Evolutionary conservation across 106 monocot genomes (phyloP), one percentile per base, ranked within the genome.

Genomic region (Ottelia alismoides): DNA sequence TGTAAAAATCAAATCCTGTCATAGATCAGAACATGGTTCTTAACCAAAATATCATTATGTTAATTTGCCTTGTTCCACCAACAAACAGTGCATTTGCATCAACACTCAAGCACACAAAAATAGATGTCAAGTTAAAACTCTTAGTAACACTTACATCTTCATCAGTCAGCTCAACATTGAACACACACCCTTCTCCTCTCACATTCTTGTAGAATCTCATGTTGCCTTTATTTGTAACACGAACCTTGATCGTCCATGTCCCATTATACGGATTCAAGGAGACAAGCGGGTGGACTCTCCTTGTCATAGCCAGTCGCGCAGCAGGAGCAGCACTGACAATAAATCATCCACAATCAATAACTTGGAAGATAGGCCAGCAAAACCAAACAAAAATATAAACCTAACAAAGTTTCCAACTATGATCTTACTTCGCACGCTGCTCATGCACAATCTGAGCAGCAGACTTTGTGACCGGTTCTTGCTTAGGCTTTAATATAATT

Each of bases 261-360:
- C 98, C 98, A 65, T 98, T 89, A 64, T 90, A 90, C 22, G 98
- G 98, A 59, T 98, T 98, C 70, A 98, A 75, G 12, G 98, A 82
- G 29, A 79, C 79, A 46, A 98, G 75, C 69, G 88, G 88, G 74
- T 88, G 78, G 2, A 88, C 82, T 51, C 94, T 88, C 53, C 88
- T 81, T 25, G 81, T 81, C 88, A 96, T 89, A 18, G 88, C 66
- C 78, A 81, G 45, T 29, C 88, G 63, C 3, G 88, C 88, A 61
- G 84, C 76, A 31, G 88, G 94, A 23, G 94, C 88, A 73, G 75
- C 69, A 70, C 92, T 88, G 67, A 7, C 48, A n/a, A n/a, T n/a
- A n/a, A n/a, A n/a, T n/a, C n/a, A n/a, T n/a, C n/a, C n/a, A n/a
- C n/a, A n/a, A n/a, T n/a, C n/a, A n/a, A n/a, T n/a, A n/a, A n/a